These are phyloP conservation scores for Sporothrix inflata DNA, from an alignment of 2,329 filamentous ascomycete species.

Conservation along the genomic window DNA sequence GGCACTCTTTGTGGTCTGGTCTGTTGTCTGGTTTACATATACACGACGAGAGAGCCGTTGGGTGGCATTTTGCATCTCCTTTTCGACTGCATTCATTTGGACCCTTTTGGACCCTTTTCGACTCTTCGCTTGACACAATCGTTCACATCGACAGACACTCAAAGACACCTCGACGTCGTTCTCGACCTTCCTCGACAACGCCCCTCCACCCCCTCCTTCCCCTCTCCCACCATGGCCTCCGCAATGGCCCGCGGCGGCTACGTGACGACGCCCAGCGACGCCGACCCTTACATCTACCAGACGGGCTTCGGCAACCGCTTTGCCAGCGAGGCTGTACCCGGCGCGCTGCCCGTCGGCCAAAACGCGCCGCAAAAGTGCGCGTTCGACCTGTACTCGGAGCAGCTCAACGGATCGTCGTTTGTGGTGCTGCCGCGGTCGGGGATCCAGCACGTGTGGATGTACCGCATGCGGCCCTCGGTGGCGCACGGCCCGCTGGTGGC, in stretches of 20 bases:
- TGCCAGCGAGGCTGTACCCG: conserved; percentile 51
- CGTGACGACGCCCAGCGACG: conserved; percentile 7
- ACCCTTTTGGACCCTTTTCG: neutral
- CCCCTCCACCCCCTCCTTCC: neutral
- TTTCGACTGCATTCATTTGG: too few species aligned
- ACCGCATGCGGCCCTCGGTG: conserved; percentile 41
- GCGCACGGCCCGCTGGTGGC: conserved; percentile 36
- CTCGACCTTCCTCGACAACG: neutral
- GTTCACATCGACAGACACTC: too few species aligned
- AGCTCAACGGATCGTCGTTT: conserved; percentile 50
- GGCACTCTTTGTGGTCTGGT: neutral
- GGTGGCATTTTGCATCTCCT: neutral
- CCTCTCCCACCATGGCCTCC: conserved; percentile 12
- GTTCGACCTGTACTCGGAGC: conserved; percentile 50
- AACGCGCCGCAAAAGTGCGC: conserved; percentile 51
- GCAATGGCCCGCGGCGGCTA: conserved; percentile 24
- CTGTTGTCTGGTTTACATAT: conserved; percentile 7
- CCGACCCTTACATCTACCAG: conserved; percentile 57
- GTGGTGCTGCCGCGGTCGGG: conserved; percentile 36
- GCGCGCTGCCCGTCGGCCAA: conserved; percentile 48
- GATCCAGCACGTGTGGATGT: conserved; percentile 42
- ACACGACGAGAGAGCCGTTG: neutral
- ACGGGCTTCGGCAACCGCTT: conserved; percentile 58
- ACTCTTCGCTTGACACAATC: neutral
- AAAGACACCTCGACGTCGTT: neutral